phyloP scores from a whole-genome alignment of 176 grass and related monocot genomes.

The Bolboschoenus planiculmis region DNA sequence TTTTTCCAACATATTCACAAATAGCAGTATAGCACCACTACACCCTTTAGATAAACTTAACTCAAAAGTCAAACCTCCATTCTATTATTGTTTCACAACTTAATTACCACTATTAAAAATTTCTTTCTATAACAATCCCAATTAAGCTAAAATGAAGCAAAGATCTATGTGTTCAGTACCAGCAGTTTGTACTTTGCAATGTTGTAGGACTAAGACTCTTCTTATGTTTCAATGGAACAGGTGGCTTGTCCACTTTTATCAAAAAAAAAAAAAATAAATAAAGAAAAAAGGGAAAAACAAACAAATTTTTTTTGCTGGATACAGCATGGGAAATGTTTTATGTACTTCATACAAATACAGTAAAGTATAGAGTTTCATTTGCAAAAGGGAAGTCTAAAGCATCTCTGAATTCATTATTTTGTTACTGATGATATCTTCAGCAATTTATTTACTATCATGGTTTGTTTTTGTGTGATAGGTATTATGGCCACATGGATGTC shows the following conservation, averaged over 20 bases:
- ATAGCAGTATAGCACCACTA: background rate
- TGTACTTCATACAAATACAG: background rate
- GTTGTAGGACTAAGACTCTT: too few species aligned
- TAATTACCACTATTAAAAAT: background rate
- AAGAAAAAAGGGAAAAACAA: too few species aligned
- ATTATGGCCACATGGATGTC: slow-evolving; percentile 94
- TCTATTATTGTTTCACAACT: background rate
- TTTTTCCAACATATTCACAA: background rate
- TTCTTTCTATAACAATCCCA: background rate
- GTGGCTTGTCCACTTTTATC: too few species aligned
- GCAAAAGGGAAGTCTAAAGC: background rate
- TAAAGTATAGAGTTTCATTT: slow-evolving; percentile 1
- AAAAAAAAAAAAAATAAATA: too few species aligned
- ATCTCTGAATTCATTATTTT: slow-evolving; percentile 8
- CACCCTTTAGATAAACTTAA: background rate
- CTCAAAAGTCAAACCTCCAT: background rate
- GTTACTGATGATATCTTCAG: slow-evolving; percentile 30
- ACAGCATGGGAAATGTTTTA: background rate
- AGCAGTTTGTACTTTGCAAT: too few species aligned
- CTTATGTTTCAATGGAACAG: too few species aligned
- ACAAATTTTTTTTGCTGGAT: background rate
- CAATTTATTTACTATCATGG: background rate
- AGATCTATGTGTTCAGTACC: background rate
- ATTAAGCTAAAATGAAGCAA: background rate
- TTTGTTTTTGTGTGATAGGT: slow-evolving; percentile 48